A percentile compares a stretch with the other conserved stretches of the same genome.
Conservation (phyloP, 345 rosid species). For the Eucalyptus camaldulensis region DNA sequence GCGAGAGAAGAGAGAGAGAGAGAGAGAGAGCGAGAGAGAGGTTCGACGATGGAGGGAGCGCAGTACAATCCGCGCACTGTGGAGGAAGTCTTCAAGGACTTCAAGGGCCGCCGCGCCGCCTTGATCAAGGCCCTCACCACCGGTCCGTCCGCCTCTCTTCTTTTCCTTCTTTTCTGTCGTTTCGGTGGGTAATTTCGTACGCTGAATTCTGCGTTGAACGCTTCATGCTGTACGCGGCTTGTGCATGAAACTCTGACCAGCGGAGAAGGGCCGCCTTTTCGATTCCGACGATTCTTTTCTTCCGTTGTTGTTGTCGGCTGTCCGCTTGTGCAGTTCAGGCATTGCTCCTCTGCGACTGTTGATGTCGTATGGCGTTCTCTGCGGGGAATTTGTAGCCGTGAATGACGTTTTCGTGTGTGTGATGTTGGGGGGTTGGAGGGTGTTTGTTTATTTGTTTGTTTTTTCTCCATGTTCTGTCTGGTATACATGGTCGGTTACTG, state of each 20-base stretch:
- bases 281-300: not conserved
- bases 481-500: not conserved
- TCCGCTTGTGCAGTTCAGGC: not conserved
- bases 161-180: not conserved
- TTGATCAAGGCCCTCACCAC: slow-evolving; percentile 59
- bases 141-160: slow-evolving; percentile 7
- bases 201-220: not conserved
- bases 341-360: not conserved
- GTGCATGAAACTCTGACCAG: not conserved
- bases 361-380: not conserved
- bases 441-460: not conserved
- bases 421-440: not conserved
- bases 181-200: not conserved
- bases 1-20: not conserved
- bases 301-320: not conserved
- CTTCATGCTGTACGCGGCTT: not conserved
- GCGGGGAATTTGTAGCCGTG: not conserved
- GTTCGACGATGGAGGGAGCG: not conserved
- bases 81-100: slow-evolving; percentile 68
- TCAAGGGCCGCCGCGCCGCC: slow-evolving; percentile 59
- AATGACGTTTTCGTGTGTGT: not conserved
- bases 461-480: not conserved
- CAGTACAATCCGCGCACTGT: slow-evolving; percentile 52
- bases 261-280: not conserved
- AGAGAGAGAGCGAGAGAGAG: not conserved